Evolutionary conservation across 192 early-diverging fungal genomes (phyloP).

Genomic region (Dissophora ornata): DNA sequence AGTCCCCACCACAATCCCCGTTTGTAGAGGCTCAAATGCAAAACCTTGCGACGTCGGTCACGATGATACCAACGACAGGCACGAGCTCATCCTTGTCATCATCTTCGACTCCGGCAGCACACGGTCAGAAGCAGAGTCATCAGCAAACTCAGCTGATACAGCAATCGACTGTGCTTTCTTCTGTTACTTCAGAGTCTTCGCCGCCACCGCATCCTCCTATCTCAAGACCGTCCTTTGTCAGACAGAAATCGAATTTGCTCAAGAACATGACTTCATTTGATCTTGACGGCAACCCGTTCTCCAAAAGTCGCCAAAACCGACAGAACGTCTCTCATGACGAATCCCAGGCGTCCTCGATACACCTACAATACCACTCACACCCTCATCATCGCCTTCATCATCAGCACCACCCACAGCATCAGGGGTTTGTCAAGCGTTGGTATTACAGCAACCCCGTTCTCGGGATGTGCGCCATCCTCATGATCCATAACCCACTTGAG

Average conservation of each 20-base stretch:
- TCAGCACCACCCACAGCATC: conserved; percentile 1
- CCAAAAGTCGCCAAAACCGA: background rate
- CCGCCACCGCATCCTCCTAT: background rate
- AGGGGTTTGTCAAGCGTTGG: conserved; percentile 36
- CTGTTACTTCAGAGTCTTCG: background rate
- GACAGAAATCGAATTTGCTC: conserved; percentile 4
- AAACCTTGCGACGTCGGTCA: conserved; percentile 7
- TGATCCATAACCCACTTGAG: conserved; percentile 62
- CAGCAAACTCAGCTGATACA: background rate
- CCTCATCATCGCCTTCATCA: background rate
- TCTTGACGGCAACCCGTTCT: conserved; percentile 15
- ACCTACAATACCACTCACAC: background rate
- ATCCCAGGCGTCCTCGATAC: background rate
- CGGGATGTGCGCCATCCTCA: conserved; percentile 61
- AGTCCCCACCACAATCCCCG: background rate
- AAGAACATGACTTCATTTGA: conserved; percentile 18
- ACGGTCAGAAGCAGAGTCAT: background rate
- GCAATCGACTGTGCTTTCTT: conserved; percentile 14
- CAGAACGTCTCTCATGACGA: background rate
- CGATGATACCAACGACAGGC: conserved; percentile 2
- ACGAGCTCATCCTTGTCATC: background rate
- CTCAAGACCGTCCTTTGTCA: background rate
- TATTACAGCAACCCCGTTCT: conserved; percentile 59
- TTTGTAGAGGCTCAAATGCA: conserved; percentile 1
- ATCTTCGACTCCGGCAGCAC: background rate